Conservation (phyloP, 2,329 filamentous ascomycete species). For the Sphaerulina populicola region DNA sequence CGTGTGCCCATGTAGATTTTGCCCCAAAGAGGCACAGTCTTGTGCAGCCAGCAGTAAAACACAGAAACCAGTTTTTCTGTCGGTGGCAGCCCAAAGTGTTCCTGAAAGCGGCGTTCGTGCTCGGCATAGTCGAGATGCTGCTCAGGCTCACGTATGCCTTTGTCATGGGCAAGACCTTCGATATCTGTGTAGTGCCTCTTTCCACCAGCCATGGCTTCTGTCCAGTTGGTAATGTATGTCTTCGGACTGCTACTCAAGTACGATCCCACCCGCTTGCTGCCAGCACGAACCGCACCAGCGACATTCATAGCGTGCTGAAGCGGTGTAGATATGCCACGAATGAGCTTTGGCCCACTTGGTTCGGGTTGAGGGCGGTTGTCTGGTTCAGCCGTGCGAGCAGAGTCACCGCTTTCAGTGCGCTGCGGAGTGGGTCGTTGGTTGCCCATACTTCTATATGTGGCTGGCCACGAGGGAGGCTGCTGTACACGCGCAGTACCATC, state of each 20-base stretch:
- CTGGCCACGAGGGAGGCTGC: constrained; percentile 26
- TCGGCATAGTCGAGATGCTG: constrained; percentile 48
- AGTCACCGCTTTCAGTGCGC: constrained; percentile 14
- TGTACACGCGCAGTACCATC: constrained; percentile 24
- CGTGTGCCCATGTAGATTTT: constrained; percentile 90
- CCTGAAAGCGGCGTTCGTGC: constrained; percentile 63
- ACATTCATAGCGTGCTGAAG: constrained; percentile 19
- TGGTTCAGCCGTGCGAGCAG: constrained; percentile 14
- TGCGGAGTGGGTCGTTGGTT: constrained; percentile 5
- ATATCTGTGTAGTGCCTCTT: constrained; percentile 78
- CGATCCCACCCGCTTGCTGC: constrained; percentile 62
- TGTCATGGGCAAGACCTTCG: constrained; percentile 56
- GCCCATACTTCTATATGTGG: constrained; percentile 19
- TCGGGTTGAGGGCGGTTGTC: constrained; percentile 6
- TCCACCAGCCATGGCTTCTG: constrained; percentile 91
- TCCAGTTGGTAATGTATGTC: constrained; percentile 93
- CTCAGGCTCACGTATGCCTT: constrained; percentile 50
- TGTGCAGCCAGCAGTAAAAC: constrained; percentile 86
- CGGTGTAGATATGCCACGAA: constrained; percentile 20
- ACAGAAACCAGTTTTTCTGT: constrained; percentile 77
- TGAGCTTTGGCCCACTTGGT: constrained; percentile 12
- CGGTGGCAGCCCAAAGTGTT: constrained; percentile 80
- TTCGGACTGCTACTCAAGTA: constrained; percentile 78
- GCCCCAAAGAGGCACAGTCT: constrained; percentile 83
- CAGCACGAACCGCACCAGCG: constrained; percentile 39